Evolutionary conservation across 805 yeast species (phyloP).

Genomic region (Candida ulmi): DNA sequence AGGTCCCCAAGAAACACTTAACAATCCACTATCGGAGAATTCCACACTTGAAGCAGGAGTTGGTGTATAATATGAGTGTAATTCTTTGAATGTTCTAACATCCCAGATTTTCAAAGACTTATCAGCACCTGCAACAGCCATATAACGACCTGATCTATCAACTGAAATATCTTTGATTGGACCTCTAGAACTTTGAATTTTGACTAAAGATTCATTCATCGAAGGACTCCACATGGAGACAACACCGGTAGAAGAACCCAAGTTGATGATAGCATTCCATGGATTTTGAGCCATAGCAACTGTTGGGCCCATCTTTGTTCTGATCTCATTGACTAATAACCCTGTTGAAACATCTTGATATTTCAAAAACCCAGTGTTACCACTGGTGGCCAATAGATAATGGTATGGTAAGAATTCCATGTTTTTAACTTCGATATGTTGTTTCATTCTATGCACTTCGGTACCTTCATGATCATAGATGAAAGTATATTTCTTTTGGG

Average conservation of each 20-base stretch:
- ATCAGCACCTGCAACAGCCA: constrained; percentile 92
- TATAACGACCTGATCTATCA: constrained; percentile 87
- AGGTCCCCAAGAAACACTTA: constrained; percentile 94
- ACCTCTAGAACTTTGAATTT: constrained; percentile 76
- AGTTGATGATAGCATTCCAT: constrained; percentile 90
- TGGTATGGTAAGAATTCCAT: constrained; percentile 92
- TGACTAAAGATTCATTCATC: constrained; percentile 78
- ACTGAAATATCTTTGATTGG: constrained; percentile 82
- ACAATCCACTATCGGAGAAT: constrained; percentile 81
- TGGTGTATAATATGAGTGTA: constrained; percentile 61
- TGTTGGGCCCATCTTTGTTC: constrained; percentile 89
- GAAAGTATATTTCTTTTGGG: constrained; percentile 91
- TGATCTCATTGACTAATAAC: constrained; percentile 68
- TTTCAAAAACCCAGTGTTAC: constrained; percentile 81
- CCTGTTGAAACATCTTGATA: constrained; percentile 97
- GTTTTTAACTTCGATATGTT: constrained; percentile 79
- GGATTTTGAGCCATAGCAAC: constrained; percentile 86
- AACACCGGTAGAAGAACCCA: constrained; percentile 90
- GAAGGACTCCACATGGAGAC: constrained; percentile 93
- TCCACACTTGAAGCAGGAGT: constrained; percentile 79
- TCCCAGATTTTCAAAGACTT: constrained; percentile 88
- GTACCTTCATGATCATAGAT: constrained; percentile 88
- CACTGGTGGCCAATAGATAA: constrained; percentile 79
- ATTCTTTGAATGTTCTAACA: constrained; percentile 71
- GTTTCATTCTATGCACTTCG: constrained; percentile 87